These are phyloP conservation scores for Salvia hispanica DNA, from an alignment of 257 asterid species.

Conservation along the genomic window DNA sequence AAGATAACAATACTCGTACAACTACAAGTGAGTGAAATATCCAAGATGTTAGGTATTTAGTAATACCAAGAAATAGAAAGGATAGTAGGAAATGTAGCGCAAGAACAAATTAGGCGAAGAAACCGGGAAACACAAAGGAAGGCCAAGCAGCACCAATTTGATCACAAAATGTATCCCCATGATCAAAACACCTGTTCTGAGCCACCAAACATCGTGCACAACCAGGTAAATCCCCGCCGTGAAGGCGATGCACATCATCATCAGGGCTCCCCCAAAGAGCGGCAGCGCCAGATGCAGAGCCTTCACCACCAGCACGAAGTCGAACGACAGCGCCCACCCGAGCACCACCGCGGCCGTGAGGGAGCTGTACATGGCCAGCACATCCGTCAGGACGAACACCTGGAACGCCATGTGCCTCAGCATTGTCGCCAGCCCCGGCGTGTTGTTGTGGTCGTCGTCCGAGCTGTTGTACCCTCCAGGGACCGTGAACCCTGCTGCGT, in stretches of 20 bases:
- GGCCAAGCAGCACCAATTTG: neutral
- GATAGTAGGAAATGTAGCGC: constrained; percentile 14
- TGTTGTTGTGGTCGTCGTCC: neutral
- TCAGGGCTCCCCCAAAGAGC: constrained; percentile 35
- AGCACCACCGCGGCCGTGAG: constrained; percentile 37
- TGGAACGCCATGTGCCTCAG: constrained; percentile 33
- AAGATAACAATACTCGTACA: too few species aligned
- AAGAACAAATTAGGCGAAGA: constrained; percentile 1
- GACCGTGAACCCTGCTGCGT: constrained; percentile 44
- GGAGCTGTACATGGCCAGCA: constrained; percentile 45
- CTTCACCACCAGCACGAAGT: constrained; percentile 15
- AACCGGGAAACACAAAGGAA: constrained; percentile 8
- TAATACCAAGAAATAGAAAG: neutral
- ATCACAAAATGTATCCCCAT: constrained; percentile 32
- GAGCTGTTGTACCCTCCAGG: constrained; percentile 46
- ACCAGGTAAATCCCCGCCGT: constrained; percentile 42
- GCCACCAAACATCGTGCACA: constrained; percentile 44
- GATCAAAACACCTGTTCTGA: constrained; percentile 35
- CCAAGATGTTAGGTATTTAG: neutral
- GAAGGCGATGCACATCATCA: constrained; percentile 45
- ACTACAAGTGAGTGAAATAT: too few species aligned
- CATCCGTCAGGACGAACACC: constrained; percentile 37
- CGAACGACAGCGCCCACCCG: constrained; percentile 44
- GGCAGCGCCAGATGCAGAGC: constrained; percentile 38
- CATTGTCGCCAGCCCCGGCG: constrained; percentile 43